Evolutionary conservation across 805 yeast species (phyloP).

Genomic region (Metschnikowia lunata): DNA sequence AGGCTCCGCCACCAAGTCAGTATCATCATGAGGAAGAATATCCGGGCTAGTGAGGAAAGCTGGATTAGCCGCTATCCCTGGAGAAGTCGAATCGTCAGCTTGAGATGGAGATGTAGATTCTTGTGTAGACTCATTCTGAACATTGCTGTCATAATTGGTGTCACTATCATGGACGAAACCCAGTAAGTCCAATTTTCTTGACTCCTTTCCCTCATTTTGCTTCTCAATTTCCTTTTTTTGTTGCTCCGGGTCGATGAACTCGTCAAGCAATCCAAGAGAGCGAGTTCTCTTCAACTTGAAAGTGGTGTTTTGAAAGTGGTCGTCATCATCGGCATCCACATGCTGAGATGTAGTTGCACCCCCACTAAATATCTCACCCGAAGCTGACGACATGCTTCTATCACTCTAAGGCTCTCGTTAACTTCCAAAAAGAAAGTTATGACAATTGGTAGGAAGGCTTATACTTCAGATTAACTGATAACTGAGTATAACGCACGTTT

Average conservation of each 20-base stretch:
- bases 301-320: conserved; percentile 64
- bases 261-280: conserved; percentile 76
- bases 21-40: conserved; percentile 73
- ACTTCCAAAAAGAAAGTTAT: no score
- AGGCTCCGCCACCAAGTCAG: conserved; percentile 75
- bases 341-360: conserved; percentile 63
- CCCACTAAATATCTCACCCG: conserved; percentile 40
- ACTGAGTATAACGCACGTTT: background rate
- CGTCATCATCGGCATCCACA: conserved; percentile 66
- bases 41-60: conserved; percentile 27
- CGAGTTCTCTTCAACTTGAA: conserved; percentile 77
- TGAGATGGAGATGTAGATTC: conserved; percentile 5
- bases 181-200: background rate
- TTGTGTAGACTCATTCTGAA: background rate
- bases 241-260: conserved; percentile 47
- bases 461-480: no score
- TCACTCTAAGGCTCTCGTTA: no score
- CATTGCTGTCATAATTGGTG: background rate
- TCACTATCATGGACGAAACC: background rate
- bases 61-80: conserved; percentile 6
- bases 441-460: no score
- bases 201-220: conserved; percentile 12
- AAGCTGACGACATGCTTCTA: conserved; percentile 9
- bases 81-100: conserved; percentile 10
- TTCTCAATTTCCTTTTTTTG: conserved; percentile 14